Evolutionary conservation across 768 basidiomycete genomes (phyloP).

Genomic region (Scleroderma bovista): DNA sequence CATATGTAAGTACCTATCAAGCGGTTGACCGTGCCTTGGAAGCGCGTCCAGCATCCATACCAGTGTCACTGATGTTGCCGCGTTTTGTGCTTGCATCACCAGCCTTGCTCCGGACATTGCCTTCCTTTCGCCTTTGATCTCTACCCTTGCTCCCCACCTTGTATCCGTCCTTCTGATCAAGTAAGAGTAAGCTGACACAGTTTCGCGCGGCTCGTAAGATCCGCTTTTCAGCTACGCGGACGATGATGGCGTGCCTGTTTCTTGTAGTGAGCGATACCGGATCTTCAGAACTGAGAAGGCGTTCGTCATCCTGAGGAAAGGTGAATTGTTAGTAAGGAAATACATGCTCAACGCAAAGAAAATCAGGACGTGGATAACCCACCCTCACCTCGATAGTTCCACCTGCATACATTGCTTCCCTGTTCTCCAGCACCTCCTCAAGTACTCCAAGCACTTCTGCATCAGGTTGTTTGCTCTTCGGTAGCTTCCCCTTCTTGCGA

Average conservation of each 20-base stretch:
- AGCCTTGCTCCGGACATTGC: background rate
- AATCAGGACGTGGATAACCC: background rate
- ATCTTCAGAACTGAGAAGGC: slow-evolving; percentile 26
- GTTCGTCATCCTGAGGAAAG: slow-evolving; percentile 43
- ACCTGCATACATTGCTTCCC: slow-evolving; percentile 38
- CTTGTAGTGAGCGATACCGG: slow-evolving; percentile 33
- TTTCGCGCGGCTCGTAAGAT: slow-evolving; percentile 40
- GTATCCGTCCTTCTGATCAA: slow-evolving; percentile 1
- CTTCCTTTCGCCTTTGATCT: slow-evolving; percentile 1
- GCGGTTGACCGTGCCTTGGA: slow-evolving; percentile 15
- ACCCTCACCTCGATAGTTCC: slow-evolving; percentile 38
- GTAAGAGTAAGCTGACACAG: slow-evolving; percentile 3
- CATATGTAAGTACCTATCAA: background rate
- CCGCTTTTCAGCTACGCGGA: slow-evolving; percentile 76
- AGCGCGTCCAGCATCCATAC: slow-evolving; percentile 3
- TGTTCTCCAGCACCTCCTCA: slow-evolving; percentile 41
- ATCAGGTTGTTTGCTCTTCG: slow-evolving; percentile 51
- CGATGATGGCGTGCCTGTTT: slow-evolving; percentile 58
- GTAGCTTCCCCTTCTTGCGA: slow-evolving; percentile 59
- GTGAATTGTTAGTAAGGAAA: background rate
- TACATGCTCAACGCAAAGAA: background rate
- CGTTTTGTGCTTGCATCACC: slow-evolving; percentile 11
- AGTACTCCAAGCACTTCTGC: slow-evolving; percentile 40
- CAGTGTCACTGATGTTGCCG: background rate
- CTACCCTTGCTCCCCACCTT: background rate